phyloP scores from a whole-genome alignment of 1,284 basidiomycete species.

The Ustanciosporium gigantosporum region DNA sequence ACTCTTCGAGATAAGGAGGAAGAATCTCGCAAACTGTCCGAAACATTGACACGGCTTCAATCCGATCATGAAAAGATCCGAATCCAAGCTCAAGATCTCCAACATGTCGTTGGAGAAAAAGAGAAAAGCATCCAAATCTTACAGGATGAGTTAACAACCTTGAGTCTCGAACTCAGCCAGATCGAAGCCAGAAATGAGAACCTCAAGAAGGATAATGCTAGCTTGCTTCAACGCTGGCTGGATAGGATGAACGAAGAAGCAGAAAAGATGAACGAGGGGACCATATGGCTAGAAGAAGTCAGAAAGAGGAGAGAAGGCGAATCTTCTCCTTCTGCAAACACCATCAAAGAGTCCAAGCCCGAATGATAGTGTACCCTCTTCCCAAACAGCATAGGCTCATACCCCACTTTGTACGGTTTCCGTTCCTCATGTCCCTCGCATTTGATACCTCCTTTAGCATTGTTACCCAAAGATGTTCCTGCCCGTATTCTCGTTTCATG shows the following conservation, averaged over 20 bases:
- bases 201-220: constrained; percentile 88
- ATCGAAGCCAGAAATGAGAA: constrained; percentile 83
- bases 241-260: constrained; percentile 79
- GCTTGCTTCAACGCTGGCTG: constrained; percentile 73
- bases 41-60: constrained; percentile 72
- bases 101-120: constrained; percentile 81
- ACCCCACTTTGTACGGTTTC: no score
- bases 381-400: no score
- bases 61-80: constrained; percentile 73
- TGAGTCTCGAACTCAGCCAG: constrained; percentile 74
- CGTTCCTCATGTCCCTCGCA: no score
- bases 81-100: constrained; percentile 64
- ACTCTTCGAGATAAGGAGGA: constrained; percentile 89
- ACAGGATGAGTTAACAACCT: constrained; percentile 70
- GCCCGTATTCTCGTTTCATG: no score
- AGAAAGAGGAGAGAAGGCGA: constrained; percentile 12
- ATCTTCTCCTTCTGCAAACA: background rate
- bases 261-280: constrained; percentile 84
- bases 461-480: no score
- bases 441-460: no score
- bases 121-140: constrained; percentile 79
- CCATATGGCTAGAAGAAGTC: constrained; percentile 39
- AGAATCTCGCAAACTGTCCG: constrained; percentile 73
- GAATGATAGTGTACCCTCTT: no score
- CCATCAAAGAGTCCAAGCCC: no score